phyloP scores from a whole-genome alignment of 2,329 filamentous ascomycete species.

The Apiospora rasikravindrae region DNA sequence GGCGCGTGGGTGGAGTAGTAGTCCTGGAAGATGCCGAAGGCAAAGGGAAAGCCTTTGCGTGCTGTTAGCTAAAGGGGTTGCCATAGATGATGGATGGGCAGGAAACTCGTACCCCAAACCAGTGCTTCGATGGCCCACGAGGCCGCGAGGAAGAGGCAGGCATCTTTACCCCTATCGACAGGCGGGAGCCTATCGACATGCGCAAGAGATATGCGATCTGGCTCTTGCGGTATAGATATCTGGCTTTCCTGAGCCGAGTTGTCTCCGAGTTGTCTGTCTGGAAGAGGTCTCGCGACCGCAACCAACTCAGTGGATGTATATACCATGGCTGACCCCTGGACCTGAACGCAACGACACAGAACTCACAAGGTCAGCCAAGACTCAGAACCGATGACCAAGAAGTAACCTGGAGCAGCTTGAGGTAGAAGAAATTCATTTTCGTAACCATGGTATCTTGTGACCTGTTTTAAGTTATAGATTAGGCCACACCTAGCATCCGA shows the following conservation, averaged over 20 bases:
- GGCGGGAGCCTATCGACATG: conserved; percentile 30
- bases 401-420: neutral
- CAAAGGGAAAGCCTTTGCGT: conserved; percentile 65
- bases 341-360: neutral
- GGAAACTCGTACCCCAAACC: conserved; percentile 52
- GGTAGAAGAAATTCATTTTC: neutral
- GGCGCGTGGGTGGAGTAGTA: conserved; percentile 67
- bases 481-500: neutral
- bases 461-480: neutral
- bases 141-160: conserved; percentile 51
- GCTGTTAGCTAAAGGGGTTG: conserved; percentile 23
- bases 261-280: neutral
- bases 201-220: neutral
- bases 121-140: conserved; percentile 58
- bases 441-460: neutral
- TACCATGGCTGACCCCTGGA: neutral
- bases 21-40: conserved; percentile 74
- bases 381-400: neutral
- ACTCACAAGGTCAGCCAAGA: neutral
- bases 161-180: conserved; percentile 38
- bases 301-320: neutral
- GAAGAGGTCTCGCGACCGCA: neutral
- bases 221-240: neutral
- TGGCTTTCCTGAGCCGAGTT: neutral
- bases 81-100: neutral